Evolutionary conservation across 2,329 filamentous ascomycete genomes (phyloP), one percentile per base, ranked within the genome.

Genomic region (Chaetomium olivaceum): DNA sequence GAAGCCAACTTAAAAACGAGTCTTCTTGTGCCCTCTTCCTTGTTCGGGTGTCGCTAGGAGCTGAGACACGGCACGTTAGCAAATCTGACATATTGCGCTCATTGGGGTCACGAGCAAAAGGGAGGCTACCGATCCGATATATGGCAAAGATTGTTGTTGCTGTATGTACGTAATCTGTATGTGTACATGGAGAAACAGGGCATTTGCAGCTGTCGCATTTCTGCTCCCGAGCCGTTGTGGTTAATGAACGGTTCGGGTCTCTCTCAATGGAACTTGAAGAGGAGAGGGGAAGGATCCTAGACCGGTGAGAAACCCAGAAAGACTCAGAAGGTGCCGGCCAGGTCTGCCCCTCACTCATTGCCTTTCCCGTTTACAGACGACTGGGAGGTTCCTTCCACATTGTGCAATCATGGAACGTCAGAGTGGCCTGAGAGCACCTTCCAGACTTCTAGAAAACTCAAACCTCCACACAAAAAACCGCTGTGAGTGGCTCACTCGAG

Each of bases 151-250:
- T 48, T 21, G 19, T 21, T 6, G 5, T 29, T 29, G 25, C 7
- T 12, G 21, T 36, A 27, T 27, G 23, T 52, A 21, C 21, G 14
- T 23, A 27, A 23, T 11, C 3, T 14, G 4, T 33, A 27, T 27
- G 8, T 16, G 19, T 23, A 7, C 23, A 25, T 23, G 2, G 12
- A 23, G 25, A 52, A 25, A 12, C 21, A 14, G 4, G 23, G 23
- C 7, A 54, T 29, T 29, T 31, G 29, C 29, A 36, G n/a, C 52
- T 14, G 29, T 55, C 27, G 56, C 36, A 58, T 39, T 58, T 43
- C 23, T 21, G 43, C 4, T 60, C 27, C 58, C 58, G 58, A 60
- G 46, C 58, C 58, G 19, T 51, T 51, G 43, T n/a, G 16, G 27
- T 36, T 33, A 27, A 27, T 9, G 39, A 51, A 48, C 19, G 58